Conservation (phyloP, 306 rosid species). For the Corylus heterophylla region DNA sequence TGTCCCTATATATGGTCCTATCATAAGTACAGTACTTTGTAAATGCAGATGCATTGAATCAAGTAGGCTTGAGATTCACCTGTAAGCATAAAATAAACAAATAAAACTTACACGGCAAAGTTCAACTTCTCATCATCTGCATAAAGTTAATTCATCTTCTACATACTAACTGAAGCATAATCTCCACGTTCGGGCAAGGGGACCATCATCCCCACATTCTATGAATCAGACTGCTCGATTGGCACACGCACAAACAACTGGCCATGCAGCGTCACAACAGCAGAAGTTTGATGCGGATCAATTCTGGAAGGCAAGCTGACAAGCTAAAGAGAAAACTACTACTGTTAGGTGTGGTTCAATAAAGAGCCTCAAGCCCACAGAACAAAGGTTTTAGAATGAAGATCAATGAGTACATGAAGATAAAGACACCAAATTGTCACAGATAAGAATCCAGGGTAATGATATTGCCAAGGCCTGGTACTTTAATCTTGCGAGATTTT, state of each 20-base stretch:
- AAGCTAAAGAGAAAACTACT: slow-evolving; percentile 50
- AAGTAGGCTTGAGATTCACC: not conserved
- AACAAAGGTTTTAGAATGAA: not conserved
- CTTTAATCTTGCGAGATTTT: not conserved
- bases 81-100: not conserved
- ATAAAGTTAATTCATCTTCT: not conserved
- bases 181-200: not conserved
- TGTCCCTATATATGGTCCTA: not conserved
- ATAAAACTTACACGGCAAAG: not conserved
- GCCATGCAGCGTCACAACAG: slow-evolving; percentile 96
- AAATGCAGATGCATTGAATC: not conserved
- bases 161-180: not conserved
- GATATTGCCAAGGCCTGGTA: not conserved
- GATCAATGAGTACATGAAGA: not conserved
- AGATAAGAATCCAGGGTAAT: not conserved
- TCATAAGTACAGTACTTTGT: not conserved
- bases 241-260: slow-evolving; percentile 96
- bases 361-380: not conserved
- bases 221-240: slow-evolving; percentile 63
- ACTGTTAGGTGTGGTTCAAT: not conserved
- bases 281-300: slow-evolving; percentile 95
- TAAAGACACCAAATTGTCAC: not conserved
- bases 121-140: not conserved
- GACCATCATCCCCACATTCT: not conserved
- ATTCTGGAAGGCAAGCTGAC: slow-evolving; percentile 87